Evolutionary conservation across 345 rosid genomes (phyloP), one percentile per base, ranked within the genome.

Genomic region (Ceriops decandra): DNA sequence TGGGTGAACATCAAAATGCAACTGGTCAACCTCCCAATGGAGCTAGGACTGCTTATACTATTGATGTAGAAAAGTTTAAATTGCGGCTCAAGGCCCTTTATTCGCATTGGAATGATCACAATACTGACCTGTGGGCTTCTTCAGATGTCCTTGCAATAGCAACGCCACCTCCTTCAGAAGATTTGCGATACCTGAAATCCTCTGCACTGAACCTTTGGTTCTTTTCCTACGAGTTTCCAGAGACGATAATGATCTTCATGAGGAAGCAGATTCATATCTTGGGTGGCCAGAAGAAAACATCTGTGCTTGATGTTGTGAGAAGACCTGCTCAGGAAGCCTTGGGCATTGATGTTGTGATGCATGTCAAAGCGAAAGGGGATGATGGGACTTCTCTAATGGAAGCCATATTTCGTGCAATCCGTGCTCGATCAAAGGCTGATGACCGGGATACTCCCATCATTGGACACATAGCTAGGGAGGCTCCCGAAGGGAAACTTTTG

Each of bases 191-290:
- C 66, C 75, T 91, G 62, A 91, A 93, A 64, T 93, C 98, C 0
- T 93, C 97, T 0, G 97, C 98, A 10, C 60, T 93, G 71, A 91
- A 87, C 68, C 81, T 91, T 49, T 93, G 98, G 97, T 84, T 93
- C 77, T 76, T 93, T 32, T 97, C 97, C 33, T 93, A 89, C 52
- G 98, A 91, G 85, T 93, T 93, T 69, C 98, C 97, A 0, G 97
- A 91, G 83, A 91, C 98, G 0, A 82, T 93, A 22, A 93, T 93
- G 92, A 92, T 93, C 62, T 93, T 93, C 66, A 75, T 77, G 57
- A 73, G 73, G 76, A 88, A 82, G 79, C 90, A 91, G 82, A 82
- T 92, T 42, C 98, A 88, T 73, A 85, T 92, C 76, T 77, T 90
- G 74, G 87, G 93, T 69, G 88, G 91, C 77, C 88, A 79, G 79